A percentile compares a stretch with the other conserved stretches of the same genome.
Evolutionary conservation across 345 rosid genomes (phyloP).

Genomic region (Garcia nutans): DNA sequence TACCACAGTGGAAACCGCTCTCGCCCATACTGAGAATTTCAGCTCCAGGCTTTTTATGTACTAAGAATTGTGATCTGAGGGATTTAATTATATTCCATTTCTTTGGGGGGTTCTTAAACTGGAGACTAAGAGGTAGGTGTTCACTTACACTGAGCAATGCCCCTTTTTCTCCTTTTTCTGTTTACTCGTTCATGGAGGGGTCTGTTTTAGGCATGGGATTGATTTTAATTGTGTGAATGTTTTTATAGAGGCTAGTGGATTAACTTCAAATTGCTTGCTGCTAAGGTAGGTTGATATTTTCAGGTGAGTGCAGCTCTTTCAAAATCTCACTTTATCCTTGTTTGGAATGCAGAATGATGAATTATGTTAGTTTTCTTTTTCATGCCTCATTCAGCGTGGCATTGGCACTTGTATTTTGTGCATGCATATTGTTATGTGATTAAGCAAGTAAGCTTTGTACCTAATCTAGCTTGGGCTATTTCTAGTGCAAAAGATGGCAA

Average conservation of each 20-base stretch:
- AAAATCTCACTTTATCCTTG: slow-evolving; percentile 16
- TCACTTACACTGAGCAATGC: slow-evolving; percentile 49
- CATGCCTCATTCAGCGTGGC: background rate
- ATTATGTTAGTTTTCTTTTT: background rate
- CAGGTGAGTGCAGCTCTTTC: slow-evolving; percentile 67
- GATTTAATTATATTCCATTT: slow-evolving; percentile 46
- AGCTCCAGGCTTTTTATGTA: slow-evolving; percentile 50
- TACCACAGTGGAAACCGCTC: slow-evolving; percentile 85
- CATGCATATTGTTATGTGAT: slow-evolving; percentile 4
- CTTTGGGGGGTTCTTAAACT: slow-evolving; percentile 56
- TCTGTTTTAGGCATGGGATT: slow-evolving; percentile 44
- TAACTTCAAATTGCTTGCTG: slow-evolving; percentile 63
- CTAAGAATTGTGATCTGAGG: slow-evolving; percentile 52
- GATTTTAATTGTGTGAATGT: slow-evolving; percentile 55
- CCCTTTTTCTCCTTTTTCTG: slow-evolving; percentile 43
- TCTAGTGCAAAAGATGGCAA: background rate
- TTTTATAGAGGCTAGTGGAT: slow-evolving; percentile 74
- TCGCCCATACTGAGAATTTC: slow-evolving; percentile 69
- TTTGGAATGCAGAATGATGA: slow-evolving; percentile 7
- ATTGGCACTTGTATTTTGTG: background rate
- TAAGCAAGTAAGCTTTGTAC: background rate
- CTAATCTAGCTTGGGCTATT: too few relatives aligned
- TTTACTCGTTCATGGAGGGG: slow-evolving; percentile 33
- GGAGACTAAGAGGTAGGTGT: slow-evolving; percentile 81
- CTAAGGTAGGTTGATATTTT: slow-evolving; percentile 74